These are phyloP conservation scores for Hypericum androsaemum DNA, from an alignment of 345 rosid genomes.

Conservation along the genomic window DNA sequence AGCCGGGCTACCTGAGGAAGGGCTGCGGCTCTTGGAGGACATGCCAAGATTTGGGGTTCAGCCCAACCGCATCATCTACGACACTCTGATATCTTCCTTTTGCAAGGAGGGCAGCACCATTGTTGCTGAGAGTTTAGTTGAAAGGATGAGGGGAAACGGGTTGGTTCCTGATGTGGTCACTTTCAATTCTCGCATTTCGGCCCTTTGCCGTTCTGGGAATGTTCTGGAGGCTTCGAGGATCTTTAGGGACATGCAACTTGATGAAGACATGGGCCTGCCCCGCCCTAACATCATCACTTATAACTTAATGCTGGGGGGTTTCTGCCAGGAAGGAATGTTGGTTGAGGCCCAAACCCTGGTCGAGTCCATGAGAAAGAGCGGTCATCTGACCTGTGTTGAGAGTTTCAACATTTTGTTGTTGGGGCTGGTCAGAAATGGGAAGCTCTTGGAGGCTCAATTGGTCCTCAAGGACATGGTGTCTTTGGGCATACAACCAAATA, in stretches of 20 bases:
- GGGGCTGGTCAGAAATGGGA: constrained; percentile 63
- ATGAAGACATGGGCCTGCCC: constrained; percentile 70
- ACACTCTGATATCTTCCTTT: constrained; percentile 66
- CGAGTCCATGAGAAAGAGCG: constrained; percentile 44
- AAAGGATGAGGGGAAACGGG: constrained; percentile 67
- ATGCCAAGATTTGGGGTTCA: constrained; percentile 40
- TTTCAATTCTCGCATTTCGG: constrained; percentile 79
- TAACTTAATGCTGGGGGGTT: constrained; percentile 78
- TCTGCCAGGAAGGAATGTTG: constrained; percentile 67
- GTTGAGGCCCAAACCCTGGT: constrained; percentile 69
- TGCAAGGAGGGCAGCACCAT: constrained; percentile 69
- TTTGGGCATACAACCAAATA: constrained; percentile 49
- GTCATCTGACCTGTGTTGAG: constrained; percentile 40
- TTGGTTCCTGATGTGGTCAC: constrained; percentile 72
- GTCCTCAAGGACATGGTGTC: constrained; percentile 61
- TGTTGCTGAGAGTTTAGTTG: constrained; percentile 75
- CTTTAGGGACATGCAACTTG: constrained; percentile 85
- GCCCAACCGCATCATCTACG: constrained; percentile 66
- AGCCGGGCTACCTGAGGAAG: constrained; percentile 43
- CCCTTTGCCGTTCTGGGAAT: constrained; percentile 63
- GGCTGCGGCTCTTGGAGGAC: constrained; percentile 47
- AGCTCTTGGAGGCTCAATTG: constrained; percentile 55
- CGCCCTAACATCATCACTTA: constrained; percentile 61
- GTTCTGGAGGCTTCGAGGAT: constrained; percentile 80
- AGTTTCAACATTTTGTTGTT: constrained; percentile 75